Evolutionary conservation across 805 yeast genomes (phyloP).

Genomic region (Monosporozyma servazzii): DNA sequence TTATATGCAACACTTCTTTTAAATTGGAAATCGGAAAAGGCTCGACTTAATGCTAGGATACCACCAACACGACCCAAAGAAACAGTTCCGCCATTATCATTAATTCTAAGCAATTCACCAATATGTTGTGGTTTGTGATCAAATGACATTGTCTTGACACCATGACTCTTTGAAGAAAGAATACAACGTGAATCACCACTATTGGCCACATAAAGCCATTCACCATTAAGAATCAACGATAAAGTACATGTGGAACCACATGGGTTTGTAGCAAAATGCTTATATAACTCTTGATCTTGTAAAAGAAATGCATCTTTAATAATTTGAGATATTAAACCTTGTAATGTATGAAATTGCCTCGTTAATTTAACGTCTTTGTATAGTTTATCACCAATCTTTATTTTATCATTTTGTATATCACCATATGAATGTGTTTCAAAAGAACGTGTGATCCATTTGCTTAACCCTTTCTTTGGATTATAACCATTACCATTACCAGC

Average conservation of each 20-base stretch:
- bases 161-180: conserved; percentile 38
- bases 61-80: conserved; percentile 93
- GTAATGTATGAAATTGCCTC: conserved; percentile 25
- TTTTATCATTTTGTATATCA: conserved; percentile 5
- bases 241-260: conserved; percentile 49
- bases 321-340: conserved; percentile 30
- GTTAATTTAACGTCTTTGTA: conserved; percentile 1
- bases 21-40: conserved; percentile 68
- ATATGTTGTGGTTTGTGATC: conserved; percentile 94
- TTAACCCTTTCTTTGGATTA: conserved; percentile 16
- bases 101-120: conserved; percentile 85
- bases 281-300: conserved; percentile 38
- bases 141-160: conserved; percentile 54
- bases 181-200: conserved; percentile 72
- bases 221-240: conserved; percentile 35
- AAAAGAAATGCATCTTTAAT: conserved; percentile 38
- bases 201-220: conserved; percentile 49
- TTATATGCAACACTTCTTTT: conserved; percentile 29
- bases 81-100: conserved; percentile 90
- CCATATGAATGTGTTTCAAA: conserved; percentile 27
- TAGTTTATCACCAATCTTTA: conserved; percentile 3
- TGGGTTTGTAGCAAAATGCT: conserved; percentile 31
- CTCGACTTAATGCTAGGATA: conserved; percentile 84
- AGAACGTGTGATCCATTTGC: conserved; percentile 24
- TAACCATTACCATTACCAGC: conserved; percentile 24